phyloP scores from a whole-genome alignment of 1,284 basidiomycete genomes.

The Trichosporon coremiiforme region DNA sequence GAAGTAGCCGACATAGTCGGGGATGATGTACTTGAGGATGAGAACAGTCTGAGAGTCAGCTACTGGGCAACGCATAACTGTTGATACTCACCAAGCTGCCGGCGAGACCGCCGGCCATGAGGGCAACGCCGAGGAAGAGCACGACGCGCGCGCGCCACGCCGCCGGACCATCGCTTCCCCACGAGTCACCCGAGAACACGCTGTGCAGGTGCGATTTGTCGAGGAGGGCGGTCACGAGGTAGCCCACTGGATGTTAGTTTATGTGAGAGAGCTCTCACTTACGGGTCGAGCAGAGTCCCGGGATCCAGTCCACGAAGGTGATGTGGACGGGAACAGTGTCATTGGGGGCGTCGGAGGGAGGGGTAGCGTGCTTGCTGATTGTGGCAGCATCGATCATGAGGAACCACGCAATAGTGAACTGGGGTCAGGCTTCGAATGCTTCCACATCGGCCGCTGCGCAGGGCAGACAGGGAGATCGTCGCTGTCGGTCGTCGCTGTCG shows the following conservation, averaged over 20 bases:
- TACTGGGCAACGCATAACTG: neutral
- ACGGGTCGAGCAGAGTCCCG: slow-evolving; percentile 84
- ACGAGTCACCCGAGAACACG: slow-evolving; percentile 67
- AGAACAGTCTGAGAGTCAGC: slow-evolving; percentile 69
- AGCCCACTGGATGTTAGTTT: slow-evolving; percentile 64
- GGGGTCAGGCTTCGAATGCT: slow-evolving; percentile 18
- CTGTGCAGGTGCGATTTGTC: slow-evolving; percentile 88
- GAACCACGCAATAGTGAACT: slow-evolving; percentile 95
- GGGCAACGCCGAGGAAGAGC: slow-evolving; percentile 91
- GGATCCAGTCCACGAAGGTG: slow-evolving; percentile 90
- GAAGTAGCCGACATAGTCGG: slow-evolving; percentile 73
- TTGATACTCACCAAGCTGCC: slow-evolving; percentile 78
- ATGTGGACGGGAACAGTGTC: slow-evolving; percentile 80
- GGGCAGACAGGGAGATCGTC: neutral
- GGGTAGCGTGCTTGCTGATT: slow-evolving; percentile 76
- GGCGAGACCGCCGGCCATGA: slow-evolving; percentile 94
- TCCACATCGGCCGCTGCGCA: neutral
- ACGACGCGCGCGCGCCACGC: slow-evolving; percentile 88
- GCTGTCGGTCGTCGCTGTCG: no score
- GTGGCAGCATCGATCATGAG: slow-evolving; percentile 93
- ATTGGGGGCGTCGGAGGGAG: slow-evolving; percentile 69
- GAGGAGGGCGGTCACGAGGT: slow-evolving; percentile 89
- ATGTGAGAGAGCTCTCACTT: no score
- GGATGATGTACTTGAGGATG: slow-evolving; percentile 87
- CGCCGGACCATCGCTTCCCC: slow-evolving; percentile 66